phyloP scores from a whole-genome alignment of 176 grass and related monocot genomes.

The Aegilops speltoides region DNA sequence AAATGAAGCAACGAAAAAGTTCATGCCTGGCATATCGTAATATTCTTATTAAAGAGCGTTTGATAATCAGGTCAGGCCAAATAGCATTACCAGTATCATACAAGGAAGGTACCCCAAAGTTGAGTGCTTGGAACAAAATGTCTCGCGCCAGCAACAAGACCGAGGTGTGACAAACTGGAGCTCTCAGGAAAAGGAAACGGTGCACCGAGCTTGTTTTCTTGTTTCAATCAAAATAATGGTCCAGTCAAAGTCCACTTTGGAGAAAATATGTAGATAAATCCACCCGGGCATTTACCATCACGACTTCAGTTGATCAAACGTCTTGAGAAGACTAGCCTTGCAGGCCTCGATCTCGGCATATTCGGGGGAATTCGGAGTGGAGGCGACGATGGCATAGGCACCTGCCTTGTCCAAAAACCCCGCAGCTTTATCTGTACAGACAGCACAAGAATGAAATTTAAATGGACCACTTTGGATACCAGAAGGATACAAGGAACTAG shows the following conservation, averaged over 20 bases:
- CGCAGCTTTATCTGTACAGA: constrained; percentile 68
- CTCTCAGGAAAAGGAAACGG: not conserved
- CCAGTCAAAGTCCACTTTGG: not conserved
- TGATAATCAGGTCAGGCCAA: too few relatives aligned
- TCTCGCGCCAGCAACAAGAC: not conserved
- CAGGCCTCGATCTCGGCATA: constrained; percentile 64
- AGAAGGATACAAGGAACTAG: not conserved
- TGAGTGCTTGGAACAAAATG: not conserved
- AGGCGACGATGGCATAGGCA: constrained; percentile 58
- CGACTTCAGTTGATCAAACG: constrained; percentile 54
- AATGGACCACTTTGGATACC: not conserved
- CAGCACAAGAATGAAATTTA: constrained; percentile 12
- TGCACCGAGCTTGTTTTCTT: not conserved
- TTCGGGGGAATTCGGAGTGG: constrained; percentile 60
- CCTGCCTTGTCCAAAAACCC: constrained; percentile 66
- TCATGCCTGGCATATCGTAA: not conserved
- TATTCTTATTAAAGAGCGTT: not conserved
- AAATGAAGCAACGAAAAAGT: not conserved
- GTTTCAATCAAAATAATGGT: not conserved
- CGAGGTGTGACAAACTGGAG: not conserved
- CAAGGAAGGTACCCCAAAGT: not conserved
- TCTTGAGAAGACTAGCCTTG: constrained; percentile 55
- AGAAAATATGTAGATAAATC: not conserved
- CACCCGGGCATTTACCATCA: constrained; percentile 1
- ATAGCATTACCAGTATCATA: not conserved